Evolutionary conservation across 2,329 filamentous ascomycete species (phyloP).

Genomic region (Ceratocystis cacaofunesta): DNA sequence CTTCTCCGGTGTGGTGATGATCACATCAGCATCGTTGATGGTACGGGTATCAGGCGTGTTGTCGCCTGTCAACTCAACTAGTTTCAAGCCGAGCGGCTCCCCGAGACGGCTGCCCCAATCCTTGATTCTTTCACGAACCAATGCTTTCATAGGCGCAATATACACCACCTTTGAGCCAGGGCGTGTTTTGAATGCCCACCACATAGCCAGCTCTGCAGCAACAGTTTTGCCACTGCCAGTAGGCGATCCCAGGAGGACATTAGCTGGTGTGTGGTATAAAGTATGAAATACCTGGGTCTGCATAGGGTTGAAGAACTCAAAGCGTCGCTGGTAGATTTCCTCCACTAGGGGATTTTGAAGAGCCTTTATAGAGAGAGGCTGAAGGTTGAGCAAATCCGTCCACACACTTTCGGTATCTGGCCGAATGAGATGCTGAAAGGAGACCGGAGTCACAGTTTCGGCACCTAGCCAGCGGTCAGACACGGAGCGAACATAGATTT

Average conservation of each 20-base stretch:
- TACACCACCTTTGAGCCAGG: slow-evolving; percentile 97
- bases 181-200: slow-evolving; percentile 94
- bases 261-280: slow-evolving; percentile 79
- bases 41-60: slow-evolving; percentile 95
- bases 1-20: slow-evolving; percentile 98
- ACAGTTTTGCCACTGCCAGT: slow-evolving; percentile 97
- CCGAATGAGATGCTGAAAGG: slow-evolving; percentile 93
- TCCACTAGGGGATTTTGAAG: slow-evolving; percentile 78
- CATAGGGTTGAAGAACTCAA: slow-evolving; percentile 98
- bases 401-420: slow-evolving; percentile 97
- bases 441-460: slow-evolving; percentile 87
- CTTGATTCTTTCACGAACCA: slow-evolving; percentile 88
- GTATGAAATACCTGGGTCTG: slow-evolving; percentile 98
- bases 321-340: slow-evolving; percentile 74
- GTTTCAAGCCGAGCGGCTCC: slow-evolving; percentile 65
- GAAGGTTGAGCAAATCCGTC: slow-evolving; percentile 81
- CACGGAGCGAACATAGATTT: slow-evolving; percentile 89
- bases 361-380: slow-evolving; percentile 74
- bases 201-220: slow-evolving; percentile 92
- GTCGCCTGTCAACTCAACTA: slow-evolving; percentile 91
- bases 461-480: slow-evolving; percentile 95
- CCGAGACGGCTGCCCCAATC: slow-evolving; percentile 83
- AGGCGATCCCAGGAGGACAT: slow-evolving; percentile 86
- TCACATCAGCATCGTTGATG: slow-evolving; percentile 90
- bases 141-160: slow-evolving; percentile 97